Conservation (phyloP, 345 rosid genomes). For the Nasturtium officinale region DNA sequence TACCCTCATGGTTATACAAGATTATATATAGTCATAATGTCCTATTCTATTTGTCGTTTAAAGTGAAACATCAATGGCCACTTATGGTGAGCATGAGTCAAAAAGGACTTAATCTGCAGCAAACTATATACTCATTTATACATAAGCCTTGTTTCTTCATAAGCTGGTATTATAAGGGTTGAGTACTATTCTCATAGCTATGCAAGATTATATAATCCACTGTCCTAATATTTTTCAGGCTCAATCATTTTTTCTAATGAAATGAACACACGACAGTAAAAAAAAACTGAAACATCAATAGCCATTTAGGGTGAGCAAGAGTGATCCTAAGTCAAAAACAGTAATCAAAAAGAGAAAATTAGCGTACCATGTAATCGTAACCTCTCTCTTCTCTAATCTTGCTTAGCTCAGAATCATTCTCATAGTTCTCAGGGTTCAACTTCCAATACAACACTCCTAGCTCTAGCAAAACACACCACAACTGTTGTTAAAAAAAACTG, state of each 20-base stretch:
- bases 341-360: not conserved
- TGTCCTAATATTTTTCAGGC: not conserved
- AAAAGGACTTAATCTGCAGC: too few relatives aligned
- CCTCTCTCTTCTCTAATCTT: constrained; percentile 79
- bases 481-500: not conserved
- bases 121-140: not conserved
- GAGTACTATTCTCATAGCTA: not conserved
- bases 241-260: not conserved
- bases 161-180: not conserved
- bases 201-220: not conserved
- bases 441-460: constrained; percentile 83
- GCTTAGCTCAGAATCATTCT: constrained; percentile 64
- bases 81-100: too few relatives aligned
- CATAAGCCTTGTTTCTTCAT: not conserved
- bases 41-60: not conserved
- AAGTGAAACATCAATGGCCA: not conserved
- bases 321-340: not conserved
- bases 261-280: not conserved
- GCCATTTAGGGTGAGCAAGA: not conserved
- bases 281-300: not conserved
- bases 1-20: not conserved
- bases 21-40: not conserved
- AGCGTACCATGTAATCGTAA: constrained; percentile 75
- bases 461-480: constrained; percentile 47
- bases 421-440: constrained; percentile 70